These are phyloP conservation scores for Globisporangium nagaii DNA, from an alignment of 352 stramenopile species.

Conservation along the genomic window DNA sequence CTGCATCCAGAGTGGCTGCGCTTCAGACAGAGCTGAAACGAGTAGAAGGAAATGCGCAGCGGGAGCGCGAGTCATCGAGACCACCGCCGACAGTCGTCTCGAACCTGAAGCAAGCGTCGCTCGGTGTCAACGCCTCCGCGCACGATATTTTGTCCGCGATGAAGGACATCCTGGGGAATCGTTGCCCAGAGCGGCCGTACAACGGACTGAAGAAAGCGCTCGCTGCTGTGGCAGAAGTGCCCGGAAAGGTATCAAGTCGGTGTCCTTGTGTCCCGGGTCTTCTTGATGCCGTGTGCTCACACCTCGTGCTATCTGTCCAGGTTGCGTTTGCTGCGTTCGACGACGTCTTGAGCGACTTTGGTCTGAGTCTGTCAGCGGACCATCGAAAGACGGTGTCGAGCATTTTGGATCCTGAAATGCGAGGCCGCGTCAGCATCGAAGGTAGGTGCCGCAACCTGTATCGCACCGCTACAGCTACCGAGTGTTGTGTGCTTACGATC, in stretches of 20 bases:
- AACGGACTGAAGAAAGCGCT: constrained; percentile 80
- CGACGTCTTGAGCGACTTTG: constrained; percentile 67
- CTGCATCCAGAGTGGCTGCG: constrained; percentile 16
- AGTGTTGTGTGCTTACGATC: too few species aligned
- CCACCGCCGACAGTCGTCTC: constrained; percentile 8
- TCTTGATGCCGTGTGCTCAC: not conserved
- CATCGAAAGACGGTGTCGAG: constrained; percentile 40
- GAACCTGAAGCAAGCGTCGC: constrained; percentile 49
- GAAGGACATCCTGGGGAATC: constrained; percentile 48
- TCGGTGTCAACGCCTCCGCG: constrained; percentile 38
- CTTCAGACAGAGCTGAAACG: constrained; percentile 24
- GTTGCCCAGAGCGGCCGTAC: constrained; percentile 61
- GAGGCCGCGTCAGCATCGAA: constrained; percentile 66
- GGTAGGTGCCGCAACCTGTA: too few species aligned
- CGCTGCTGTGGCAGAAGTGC: constrained; percentile 53
- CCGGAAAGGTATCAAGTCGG: constrained; percentile 44
- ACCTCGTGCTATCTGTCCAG: constrained; percentile 11
- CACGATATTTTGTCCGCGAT: constrained; percentile 66
- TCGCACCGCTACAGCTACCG: too few species aligned
- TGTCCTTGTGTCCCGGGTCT: not conserved
- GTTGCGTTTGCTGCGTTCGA: constrained; percentile 63
- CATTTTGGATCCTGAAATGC: constrained; percentile 46
- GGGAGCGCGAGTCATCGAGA: not conserved
- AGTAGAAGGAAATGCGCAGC: constrained; percentile 21
- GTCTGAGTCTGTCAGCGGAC: constrained; percentile 29